Conservation (phyloP, 768 basidiomycete genomes). For the Sarcodon aspratus region DNA sequence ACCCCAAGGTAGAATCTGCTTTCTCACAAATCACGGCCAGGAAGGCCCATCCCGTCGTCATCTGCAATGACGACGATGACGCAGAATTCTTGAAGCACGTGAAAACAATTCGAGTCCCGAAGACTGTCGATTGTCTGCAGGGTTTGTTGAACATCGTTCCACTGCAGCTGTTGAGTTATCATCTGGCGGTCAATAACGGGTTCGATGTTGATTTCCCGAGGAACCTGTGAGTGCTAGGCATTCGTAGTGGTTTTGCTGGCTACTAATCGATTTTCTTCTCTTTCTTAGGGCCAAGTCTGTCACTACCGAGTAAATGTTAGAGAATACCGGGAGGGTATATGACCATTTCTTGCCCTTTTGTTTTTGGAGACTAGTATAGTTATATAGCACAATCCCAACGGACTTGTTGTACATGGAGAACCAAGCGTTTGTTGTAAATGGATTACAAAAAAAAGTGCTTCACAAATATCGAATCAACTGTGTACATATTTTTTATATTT, state of each 20-base stretch:
- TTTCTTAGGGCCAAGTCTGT: conserved; percentile 5
- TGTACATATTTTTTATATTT: too few species aligned
- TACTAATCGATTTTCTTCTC: neutral
- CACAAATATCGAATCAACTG: too few species aligned
- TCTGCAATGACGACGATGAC: conserved; percentile 90
- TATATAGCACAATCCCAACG: too few species aligned
- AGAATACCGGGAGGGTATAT: conserved; percentile 52
- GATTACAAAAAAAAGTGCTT: too few species aligned
- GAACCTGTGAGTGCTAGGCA: conserved; percentile 57
- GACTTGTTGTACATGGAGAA: too few species aligned
- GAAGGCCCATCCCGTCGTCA: conserved; percentile 89
- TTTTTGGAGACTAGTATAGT: neutral
- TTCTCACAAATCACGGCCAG: conserved; percentile 96
- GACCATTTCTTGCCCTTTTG: neutral
- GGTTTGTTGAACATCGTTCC: conserved; percentile 96
- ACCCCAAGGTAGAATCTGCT: conserved; percentile 96
- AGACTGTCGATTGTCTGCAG: conserved; percentile 90
- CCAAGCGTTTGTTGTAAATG: too few species aligned
- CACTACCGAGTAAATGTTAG: conserved; percentile 17
- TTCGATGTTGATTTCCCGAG: conserved; percentile 98
- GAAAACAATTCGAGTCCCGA: conserved; percentile 89
- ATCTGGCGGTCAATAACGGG: conserved; percentile 90
- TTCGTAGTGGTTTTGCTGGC: neutral
- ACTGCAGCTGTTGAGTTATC: conserved; percentile 90
- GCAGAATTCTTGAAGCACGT: conserved; percentile 52